Evolutionary conservation across 2,329 filamentous ascomycete genomes (phyloP), one percentile per base, ranked within the genome.

Genomic region (Cordyceps farinosa): DNA sequence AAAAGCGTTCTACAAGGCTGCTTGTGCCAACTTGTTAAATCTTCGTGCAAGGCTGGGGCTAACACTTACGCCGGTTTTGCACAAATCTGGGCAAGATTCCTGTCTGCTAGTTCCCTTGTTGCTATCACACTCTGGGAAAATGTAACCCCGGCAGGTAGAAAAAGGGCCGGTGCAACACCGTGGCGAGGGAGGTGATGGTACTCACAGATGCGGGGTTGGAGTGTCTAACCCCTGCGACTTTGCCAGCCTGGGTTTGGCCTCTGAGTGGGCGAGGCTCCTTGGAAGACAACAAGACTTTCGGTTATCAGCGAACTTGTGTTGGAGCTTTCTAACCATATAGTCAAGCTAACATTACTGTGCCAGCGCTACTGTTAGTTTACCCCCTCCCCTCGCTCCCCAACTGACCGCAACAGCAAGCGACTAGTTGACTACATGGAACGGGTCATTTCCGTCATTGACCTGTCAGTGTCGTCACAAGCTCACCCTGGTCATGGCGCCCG

Each of bases 381-480:
- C 53, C 53, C 38, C 5, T 15, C 10, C 11, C 38, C 45, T 22
- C 22, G 38, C 30, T 36, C 9, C 15, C n/a, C 30, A 30, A 11
- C 50, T 27, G 30, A 34, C 50, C 17, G 30, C 50, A 40, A 55
- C 29, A 42, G 52, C 52, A 42, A 55, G n/a, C 11, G 7, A 13
- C 15, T 5, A 42, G 42, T 27, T 6, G 2, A 13, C 15, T 5
- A 42, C 36, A n/a, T 32, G 50, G 50, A 53, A 38, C 22, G 6
- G 30, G n/a, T 36, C 42, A 50, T 50, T 58, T n/a, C 44, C 22
- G 55, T 58, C 32, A 36, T 42, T 55, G 34, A 42, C 13, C 9
- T 36, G 7, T n/a, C 52, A 22, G 52, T 53, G 42, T 34, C 32
- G 59, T 54, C 59, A 32, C 34, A 51, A 50, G 47, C 44, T 44